phyloP scores from a whole-genome alignment of 1,284 basidiomycete species.

The Phaffia rhodozyma region DNA sequence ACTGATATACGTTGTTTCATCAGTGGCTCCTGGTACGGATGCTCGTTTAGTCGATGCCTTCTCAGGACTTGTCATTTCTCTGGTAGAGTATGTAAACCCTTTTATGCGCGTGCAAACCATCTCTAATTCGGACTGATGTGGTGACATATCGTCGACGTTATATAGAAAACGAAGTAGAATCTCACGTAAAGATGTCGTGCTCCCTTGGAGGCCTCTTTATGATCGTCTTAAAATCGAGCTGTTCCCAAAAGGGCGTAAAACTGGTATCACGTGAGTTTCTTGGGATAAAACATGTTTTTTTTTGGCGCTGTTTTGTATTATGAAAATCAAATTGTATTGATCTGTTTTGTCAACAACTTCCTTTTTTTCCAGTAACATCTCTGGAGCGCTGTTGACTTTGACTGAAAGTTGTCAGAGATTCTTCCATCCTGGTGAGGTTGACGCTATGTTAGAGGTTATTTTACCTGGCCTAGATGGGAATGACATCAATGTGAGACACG shows the following conservation, averaged over 20 bases:
- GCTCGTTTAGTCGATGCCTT: constrained; percentile 39
- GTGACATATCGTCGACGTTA: no score
- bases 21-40: constrained; percentile 44
- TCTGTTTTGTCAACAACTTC: constrained; percentile 14
- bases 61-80: constrained; percentile 38
- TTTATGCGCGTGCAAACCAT: no score
- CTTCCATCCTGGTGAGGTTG: constrained; percentile 77
- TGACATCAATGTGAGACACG: constrained; percentile 51
- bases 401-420: constrained; percentile 72
- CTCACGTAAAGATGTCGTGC: constrained; percentile 64
- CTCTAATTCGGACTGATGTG: no score
- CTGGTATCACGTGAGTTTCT: constrained; percentile 55
- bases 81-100: constrained; percentile 38
- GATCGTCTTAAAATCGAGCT: constrained; percentile 67
- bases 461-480: constrained; percentile 57
- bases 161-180: constrained; percentile 53
- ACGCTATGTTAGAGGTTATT: constrained; percentile 68
- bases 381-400: constrained; percentile 74
- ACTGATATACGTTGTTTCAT: neutral
- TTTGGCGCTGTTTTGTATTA: constrained; percentile 7
- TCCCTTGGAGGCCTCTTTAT: constrained; percentile 80
- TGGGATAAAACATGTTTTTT: neutral
- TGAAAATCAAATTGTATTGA: neutral
- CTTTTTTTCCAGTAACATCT: constrained; percentile 48
- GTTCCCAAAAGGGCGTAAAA: constrained; percentile 69